A percentile compares a stretch with the other conserved stretches of the same genome.
phyloP scores from a whole-genome alignment of 768 basidiomycete genomes.

The Leccinellum rugosiceps region DNA sequence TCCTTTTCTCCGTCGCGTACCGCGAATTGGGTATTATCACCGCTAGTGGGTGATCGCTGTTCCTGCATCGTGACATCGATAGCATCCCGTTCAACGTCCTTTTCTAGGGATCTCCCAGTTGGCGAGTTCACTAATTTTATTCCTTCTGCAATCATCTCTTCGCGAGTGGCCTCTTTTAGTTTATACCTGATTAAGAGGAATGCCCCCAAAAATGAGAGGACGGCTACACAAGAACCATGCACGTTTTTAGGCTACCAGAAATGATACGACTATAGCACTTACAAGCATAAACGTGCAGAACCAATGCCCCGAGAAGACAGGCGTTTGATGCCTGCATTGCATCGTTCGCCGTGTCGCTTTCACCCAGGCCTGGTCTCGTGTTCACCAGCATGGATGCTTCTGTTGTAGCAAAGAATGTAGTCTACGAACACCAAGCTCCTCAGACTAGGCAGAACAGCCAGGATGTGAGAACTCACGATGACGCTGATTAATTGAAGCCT shows the following conservation, averaged over 20 bases:
- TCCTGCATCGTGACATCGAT: background rate
- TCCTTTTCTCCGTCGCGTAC: background rate
- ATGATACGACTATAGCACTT: constrained; percentile 1
- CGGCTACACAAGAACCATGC: constrained; percentile 22
- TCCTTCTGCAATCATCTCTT: constrained; percentile 40
- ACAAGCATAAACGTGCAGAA: constrained; percentile 54
- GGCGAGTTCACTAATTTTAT: constrained; percentile 24
- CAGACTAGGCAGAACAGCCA: background rate
- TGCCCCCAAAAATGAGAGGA: constrained; percentile 50
- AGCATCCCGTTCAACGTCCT: constrained; percentile 12
- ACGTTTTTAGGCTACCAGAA: background rate
- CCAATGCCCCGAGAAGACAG: constrained; percentile 47
- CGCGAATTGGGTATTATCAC: background rate
- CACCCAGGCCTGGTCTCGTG: constrained; percentile 30
- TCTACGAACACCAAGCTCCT: constrained; percentile 33
- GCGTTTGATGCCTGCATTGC: constrained; percentile 40
- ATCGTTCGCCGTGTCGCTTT: constrained; percentile 6
- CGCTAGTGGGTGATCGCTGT: background rate
- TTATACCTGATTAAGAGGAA: constrained; percentile 57
- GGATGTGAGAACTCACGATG: constrained; percentile 40
- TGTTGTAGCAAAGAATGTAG: constrained; percentile 60
- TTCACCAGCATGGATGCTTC: constrained; percentile 52
- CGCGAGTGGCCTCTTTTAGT: constrained; percentile 48
- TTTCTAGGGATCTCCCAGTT: constrained; percentile 4
- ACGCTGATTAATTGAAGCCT: constrained; percentile 58